Base-by-base conservation (phyloP, 148 eudicot species). In the Mesembryanthemum crystallinum region DNA sequence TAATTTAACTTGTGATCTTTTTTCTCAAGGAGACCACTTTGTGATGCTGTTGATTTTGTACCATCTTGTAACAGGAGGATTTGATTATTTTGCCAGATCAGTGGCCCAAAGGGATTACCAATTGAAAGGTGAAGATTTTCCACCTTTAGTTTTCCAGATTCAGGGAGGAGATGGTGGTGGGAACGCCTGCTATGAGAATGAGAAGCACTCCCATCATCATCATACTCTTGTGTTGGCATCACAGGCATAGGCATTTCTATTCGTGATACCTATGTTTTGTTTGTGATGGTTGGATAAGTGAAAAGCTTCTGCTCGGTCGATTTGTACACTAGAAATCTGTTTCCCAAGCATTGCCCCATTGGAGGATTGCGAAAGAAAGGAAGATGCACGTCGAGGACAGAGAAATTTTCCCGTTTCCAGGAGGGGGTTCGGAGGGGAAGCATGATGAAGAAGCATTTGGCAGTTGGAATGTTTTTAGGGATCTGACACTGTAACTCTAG, bases 1-100 rank as follows among this genome's bases (percentile, higher is more conserved):
- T 65, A 14, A 21, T 72, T 64, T 63, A 24, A 7, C 6, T 23
- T 33, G 28, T 25, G 15, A 35, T 39, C 68, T 79, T 24, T 66
- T 75, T 54, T 23, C 18, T 23, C 49, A 78, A 37, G 78, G 72
- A 33, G 74, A 71, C 79, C 68, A 52, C 27, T 39, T 62, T 69
- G 57, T 83, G 76, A 72, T 67, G 74, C 39, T 75, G 66, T 74
- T 24, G 14, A 28, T 30, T 20, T 63, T 75, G 33, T 61, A 66
- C 72, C 70, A 62, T 87, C 80, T 79, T 81, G 78, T 81, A 80
- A 77, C 89, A 89, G 91, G 90, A 86, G 90, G 85, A 75, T 77
- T 75, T 89, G 83, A 86, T 81, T 75, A 82, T 79, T 79, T 84
- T 79, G 78, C 83, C 84, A 75, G 85, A 82, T 73, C 63, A 72